A percentile compares a stretch with the other conserved stretches of the same genome.
Conservation (phyloP, 2,329 filamentous ascomycete species). For the Thyridium curvatum region DNA sequence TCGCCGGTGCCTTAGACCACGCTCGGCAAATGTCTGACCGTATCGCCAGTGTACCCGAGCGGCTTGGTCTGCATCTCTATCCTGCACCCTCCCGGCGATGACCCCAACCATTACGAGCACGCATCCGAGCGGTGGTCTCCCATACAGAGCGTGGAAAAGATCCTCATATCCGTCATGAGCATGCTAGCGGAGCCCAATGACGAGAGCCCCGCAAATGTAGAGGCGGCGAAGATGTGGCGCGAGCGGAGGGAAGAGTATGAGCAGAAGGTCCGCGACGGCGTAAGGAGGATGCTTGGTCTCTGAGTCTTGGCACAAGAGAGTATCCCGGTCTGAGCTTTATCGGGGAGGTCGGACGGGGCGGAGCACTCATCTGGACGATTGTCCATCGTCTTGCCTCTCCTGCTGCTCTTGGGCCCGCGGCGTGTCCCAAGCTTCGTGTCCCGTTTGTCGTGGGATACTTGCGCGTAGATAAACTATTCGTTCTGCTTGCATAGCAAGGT, state of each 20-base stretch:
- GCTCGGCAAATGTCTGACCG: not conserved
- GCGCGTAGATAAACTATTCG: no score
- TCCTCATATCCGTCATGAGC: slow-evolving; percentile 93
- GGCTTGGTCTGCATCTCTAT: slow-evolving; percentile 98
- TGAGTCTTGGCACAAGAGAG: no score
- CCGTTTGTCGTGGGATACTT: no score
- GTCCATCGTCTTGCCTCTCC: no score
- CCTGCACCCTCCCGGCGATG: slow-evolving; percentile 90
- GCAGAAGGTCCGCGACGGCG: slow-evolving; percentile 74
- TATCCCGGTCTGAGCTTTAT: no score
- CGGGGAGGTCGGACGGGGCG: no score
- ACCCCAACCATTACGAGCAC: slow-evolving; percentile 97
- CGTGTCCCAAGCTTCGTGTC: no score
- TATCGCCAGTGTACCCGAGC: slow-evolving; percentile 70
- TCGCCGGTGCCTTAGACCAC: no score
- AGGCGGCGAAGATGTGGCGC: slow-evolving; percentile 94
- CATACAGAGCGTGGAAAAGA: slow-evolving; percentile 97
- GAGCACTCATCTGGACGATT: no score
- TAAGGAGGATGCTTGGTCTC: slow-evolving; percentile 71
- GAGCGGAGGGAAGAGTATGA: slow-evolving; percentile 81
- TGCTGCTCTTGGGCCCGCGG: no score
- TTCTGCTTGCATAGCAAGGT: slow-evolving; percentile 4
- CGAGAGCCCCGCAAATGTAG: slow-evolving; percentile 92
- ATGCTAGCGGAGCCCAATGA: slow-evolving; percentile 98
- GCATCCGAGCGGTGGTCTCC: slow-evolving; percentile 94